These are phyloP conservation scores for Neopestalotiopsis rosae DNA, from an alignment of 2,329 filamentous ascomycete genomes.

Conservation along the genomic window DNA sequence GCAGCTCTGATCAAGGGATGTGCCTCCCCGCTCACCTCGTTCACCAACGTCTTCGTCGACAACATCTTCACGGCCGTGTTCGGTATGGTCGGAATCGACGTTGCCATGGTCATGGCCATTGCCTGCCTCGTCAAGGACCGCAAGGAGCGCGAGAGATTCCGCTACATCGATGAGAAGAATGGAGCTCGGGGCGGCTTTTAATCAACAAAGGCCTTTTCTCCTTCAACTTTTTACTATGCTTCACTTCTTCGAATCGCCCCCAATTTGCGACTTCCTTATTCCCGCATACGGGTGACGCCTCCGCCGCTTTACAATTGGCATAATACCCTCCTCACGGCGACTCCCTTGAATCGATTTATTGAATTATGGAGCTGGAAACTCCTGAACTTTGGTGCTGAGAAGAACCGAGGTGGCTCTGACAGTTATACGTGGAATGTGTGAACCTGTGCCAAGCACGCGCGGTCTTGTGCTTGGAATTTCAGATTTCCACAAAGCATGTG, in stretches of 20 bases:
- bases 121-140: constrained; percentile 81
- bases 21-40: constrained; percentile 68
- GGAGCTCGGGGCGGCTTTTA: constrained; percentile 58
- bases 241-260: constrained; percentile 3
- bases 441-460: background rate
- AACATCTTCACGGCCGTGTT: constrained; percentile 81
- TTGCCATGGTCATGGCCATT: constrained; percentile 70
- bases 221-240: background rate
- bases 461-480: background rate
- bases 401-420: background rate
- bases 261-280: background rate
- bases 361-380: constrained; percentile 7
- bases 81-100: constrained; percentile 76
- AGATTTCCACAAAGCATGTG: background rate
- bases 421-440: background rate
- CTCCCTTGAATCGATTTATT: constrained; percentile 1
- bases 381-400: background rate
- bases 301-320: constrained; percentile 3
- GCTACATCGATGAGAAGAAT: constrained; percentile 81
- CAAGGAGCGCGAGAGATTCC: constrained; percentile 79
- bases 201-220: constrained; percentile 2
- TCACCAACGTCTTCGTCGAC: constrained; percentile 75
- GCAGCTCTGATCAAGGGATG: constrained; percentile 76
- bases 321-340: constrained; percentile 10
- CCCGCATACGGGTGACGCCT: constrained; percentile 1